Evolutionary conservation across 495 filamentous ascomycete species (phyloP), one percentile per base, ranked within the genome.

Genomic region (Xylaria flabelliformis): DNA sequence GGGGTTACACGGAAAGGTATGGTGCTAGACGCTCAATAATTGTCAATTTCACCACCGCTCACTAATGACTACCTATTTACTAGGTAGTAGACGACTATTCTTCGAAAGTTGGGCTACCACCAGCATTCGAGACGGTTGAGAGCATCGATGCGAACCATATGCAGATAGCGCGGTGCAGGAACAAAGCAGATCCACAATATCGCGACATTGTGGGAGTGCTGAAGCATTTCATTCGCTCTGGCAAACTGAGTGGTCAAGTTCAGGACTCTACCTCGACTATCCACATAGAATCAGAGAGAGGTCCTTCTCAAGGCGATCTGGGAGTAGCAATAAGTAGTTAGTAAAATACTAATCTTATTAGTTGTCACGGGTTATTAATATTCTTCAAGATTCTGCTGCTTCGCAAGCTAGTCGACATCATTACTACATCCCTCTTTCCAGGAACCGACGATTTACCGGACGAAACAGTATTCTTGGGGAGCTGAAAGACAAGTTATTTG

Each of bases 61-160:
- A 1, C 53, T 56, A 56, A 44, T 4, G 36, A 13, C 61, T 17
- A 46, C 9, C 19, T 2, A 4, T 24, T 4, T 39, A 5, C 36
- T 56, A 64, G 61, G 61, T 64, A 24, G 61, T 64, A 64, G 39
- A 64, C 4, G 61, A 64, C 39, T 41, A 24, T 63, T 81, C 79
- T 15, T 82, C 79, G 29, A 82, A 79, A 71, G 74, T 82, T 34
- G 79, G 73, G 32, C 65, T 81, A 9, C 73, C 77, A 29, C 67
- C 56, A 50, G 4, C 24, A 17, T 56, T 56, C 9, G 80, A 84
- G 74, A 81, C 75, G 8, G 76, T 82, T n/a, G 80, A 84, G 71
- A 77, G 44, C 63, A 80, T 83, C 55, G 78, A 83, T 73, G 77
- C 79, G 26, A 75, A 82, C 68, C 80, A 83, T 17, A 56, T 32